Conservation (phyloP, 225 moss, liverwort and hornwort species). For the Sphagnum contortum region DNA sequence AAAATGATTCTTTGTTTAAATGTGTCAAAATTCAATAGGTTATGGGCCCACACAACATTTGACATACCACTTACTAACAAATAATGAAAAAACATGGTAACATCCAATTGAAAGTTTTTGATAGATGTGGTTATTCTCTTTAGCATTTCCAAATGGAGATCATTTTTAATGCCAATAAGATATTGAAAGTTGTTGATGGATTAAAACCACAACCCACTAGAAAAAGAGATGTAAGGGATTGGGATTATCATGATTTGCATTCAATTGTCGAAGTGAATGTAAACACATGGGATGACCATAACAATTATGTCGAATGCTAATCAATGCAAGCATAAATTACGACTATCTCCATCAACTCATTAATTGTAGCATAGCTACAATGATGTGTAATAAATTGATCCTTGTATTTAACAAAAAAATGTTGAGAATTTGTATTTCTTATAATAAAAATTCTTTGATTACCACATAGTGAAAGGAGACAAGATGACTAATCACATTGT, state of each 20-base stretch:
- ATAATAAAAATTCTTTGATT: too few relatives aligned
- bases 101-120: not conserved
- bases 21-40: too few relatives aligned
- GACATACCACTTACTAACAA: too few relatives aligned
- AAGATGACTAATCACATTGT: not conserved
- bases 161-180: not conserved
- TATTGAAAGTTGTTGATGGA: not conserved
- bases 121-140: not conserved
- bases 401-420: not conserved
- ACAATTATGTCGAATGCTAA: not conserved
- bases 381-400: not conserved
- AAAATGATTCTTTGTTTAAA: too few relatives aligned
- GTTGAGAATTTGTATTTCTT: not conserved
- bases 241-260: not conserved
- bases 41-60: too few relatives aligned
- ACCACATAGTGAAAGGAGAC: not conserved
- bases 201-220: too few relatives aligned
- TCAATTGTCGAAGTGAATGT: too few relatives aligned
- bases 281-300: not conserved
- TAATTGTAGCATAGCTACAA: not conserved
- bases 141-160: slow-evolving; percentile 1
- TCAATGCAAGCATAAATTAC: not conserved
- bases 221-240: too few relatives aligned
- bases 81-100: too few relatives aligned
- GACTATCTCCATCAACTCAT: not conserved